Conservation (phyloP, 1,139 yeast species). For the Yamadazyma taylorii region DNA sequence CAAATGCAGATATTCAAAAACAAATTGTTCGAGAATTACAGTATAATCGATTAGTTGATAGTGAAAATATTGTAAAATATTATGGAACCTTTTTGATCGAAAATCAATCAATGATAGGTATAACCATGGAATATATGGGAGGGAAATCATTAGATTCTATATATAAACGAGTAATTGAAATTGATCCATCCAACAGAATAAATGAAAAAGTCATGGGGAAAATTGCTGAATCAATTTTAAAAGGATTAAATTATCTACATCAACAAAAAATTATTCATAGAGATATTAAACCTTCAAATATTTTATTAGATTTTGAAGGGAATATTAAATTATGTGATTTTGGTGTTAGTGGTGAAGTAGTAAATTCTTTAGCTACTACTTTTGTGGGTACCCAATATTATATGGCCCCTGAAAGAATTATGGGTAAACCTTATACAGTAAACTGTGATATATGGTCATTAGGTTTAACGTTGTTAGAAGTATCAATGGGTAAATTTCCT, state of each 20-base stretch:
- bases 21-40: slow-evolving; percentile 89
- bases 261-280: slow-evolving; percentile 87
- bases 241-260: slow-evolving; percentile 85
- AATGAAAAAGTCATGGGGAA: slow-evolving; percentile 92
- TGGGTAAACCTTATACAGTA: slow-evolving; percentile 92
- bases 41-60: slow-evolving; percentile 77
- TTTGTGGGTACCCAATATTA: slow-evolving; percentile 96
- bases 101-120: slow-evolving; percentile 71
- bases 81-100: slow-evolving; percentile 88
- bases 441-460: slow-evolving; percentile 96
- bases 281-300: slow-evolving; percentile 92
- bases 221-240: slow-evolving; percentile 79
- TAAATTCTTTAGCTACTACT: slow-evolving; percentile 89
- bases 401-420: slow-evolving; percentile 97
- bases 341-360: slow-evolving; percentile 98
- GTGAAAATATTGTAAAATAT: slow-evolving; percentile 84
- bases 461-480: slow-evolving; percentile 88
- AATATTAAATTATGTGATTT: slow-evolving; percentile 92
- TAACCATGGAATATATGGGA: slow-evolving; percentile 97
- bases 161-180: slow-evolving; percentile 60
- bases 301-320: slow-evolving; percentile 70
- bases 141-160: slow-evolving; percentile 89
- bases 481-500: slow-evolving; percentile 88
- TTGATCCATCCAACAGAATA: slow-evolving; percentile 76
- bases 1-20: slow-evolving; percentile 78